Conservation (phyloP, 352 stramenopile genomes). For the Globisporangium viniferum region DNA sequence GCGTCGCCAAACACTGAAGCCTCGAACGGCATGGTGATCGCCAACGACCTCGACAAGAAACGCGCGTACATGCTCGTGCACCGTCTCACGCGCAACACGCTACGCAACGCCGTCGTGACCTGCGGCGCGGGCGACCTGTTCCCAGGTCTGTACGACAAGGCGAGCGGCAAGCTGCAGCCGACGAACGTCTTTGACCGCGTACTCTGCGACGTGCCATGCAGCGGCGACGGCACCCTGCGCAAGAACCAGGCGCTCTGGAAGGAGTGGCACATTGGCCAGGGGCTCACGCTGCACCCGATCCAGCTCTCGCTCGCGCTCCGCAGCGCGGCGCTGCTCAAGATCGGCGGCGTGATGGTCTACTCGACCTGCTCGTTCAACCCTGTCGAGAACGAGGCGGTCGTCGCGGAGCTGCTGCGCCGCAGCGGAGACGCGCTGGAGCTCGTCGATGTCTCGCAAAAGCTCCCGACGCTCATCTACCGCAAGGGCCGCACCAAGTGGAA, state of each 20-base stretch:
- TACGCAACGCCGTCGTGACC: constrained; percentile 90
- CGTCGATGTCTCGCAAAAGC: constrained; percentile 70
- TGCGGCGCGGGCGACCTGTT: constrained; percentile 92
- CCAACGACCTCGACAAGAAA: constrained; percentile 96
- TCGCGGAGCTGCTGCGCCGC: constrained; percentile 91
- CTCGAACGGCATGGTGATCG: constrained; percentile 86
- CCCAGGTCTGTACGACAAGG: constrained; percentile 80
- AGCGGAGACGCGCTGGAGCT: constrained; percentile 87
- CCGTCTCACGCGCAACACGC: constrained; percentile 84
- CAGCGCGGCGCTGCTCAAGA: constrained; percentile 86
- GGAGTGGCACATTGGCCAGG: constrained; percentile 91
- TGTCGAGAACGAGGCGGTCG: constrained; percentile 98
- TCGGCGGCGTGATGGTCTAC: constrained; percentile 93
- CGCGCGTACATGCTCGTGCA: constrained; percentile 98
- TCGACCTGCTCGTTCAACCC: constrained; percentile 98
- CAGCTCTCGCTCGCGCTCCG: constrained; percentile 93
- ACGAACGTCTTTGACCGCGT: constrained; percentile 97
- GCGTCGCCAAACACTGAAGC: neutral
- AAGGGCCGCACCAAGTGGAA: constrained; percentile 58
- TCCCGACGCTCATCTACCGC: constrained; percentile 56
- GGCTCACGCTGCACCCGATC: constrained; percentile 90
- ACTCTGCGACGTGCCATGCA: constrained; percentile 98
- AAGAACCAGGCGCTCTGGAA: constrained; percentile 96
- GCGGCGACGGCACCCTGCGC: constrained; percentile 96
- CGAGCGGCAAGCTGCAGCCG: constrained; percentile 25